These are phyloP conservation scores for Decorospora gaudefroyi DNA, from an alignment of 2,329 filamentous ascomycete species.

Conservation along the genomic window DNA sequence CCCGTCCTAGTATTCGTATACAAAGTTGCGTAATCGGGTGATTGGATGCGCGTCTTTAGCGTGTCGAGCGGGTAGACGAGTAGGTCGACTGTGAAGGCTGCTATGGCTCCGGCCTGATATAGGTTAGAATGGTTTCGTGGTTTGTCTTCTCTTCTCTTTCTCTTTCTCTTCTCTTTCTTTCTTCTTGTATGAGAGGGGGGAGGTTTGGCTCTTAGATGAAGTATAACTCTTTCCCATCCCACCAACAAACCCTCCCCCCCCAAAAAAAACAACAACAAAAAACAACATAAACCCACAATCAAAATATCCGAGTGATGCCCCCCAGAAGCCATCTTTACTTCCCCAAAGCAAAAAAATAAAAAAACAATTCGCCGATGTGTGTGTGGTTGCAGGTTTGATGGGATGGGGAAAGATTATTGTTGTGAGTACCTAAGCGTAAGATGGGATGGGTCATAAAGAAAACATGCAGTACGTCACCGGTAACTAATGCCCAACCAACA, in stretches of 20 bases:
- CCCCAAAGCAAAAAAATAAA: too few relatives aligned
- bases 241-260: too few relatives aligned
- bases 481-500: background rate
- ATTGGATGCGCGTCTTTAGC: slow-evolving; percentile 83
- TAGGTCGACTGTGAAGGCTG: slow-evolving; percentile 83
- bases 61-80: slow-evolving; percentile 88
- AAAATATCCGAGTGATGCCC: slow-evolving; percentile 63
- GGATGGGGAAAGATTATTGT: too few relatives aligned
- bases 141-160: background rate
- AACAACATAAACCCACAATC: slow-evolving; percentile 59
- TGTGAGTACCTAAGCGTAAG: background rate
- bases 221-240: too few relatives aligned
- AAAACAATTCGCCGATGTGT: background rate
- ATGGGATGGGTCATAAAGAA: background rate
- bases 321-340: too few relatives aligned
- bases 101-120: slow-evolving; percentile 75
- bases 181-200: too few relatives aligned
- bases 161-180: background rate
- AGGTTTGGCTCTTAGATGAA: too few relatives aligned
- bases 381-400: background rate
- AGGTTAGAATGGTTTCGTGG: background rate
- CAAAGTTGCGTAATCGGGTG: slow-evolving; percentile 70
- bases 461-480: slow-evolving; percentile 4
- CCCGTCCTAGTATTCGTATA: slow-evolving; percentile 64
- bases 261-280: too few relatives aligned